Base-by-base conservation (phyloP, 225 moss, liverwort and hornwort species). In the Pleurozium schreberi region DNA sequence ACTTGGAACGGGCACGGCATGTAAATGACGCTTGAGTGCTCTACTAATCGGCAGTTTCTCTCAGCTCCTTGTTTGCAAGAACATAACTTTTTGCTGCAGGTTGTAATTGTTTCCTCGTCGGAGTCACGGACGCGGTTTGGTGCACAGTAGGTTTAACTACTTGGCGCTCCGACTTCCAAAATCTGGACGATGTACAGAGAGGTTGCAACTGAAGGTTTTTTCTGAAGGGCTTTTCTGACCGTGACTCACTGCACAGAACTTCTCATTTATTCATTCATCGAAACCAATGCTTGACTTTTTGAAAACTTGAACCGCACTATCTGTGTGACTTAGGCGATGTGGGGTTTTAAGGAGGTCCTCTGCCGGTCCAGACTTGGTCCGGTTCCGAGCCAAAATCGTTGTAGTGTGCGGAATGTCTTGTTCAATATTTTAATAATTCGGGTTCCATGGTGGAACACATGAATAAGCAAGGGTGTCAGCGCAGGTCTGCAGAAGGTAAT, bases 61-160 rank as follows among this genome's bases (percentile, higher is more conserved):
- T 86, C 21, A 31, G 38, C 50, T 82, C 17, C 49, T 80, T 43
- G 77, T 16, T 59, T 74, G 50, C 55, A 38, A 60, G n/a, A 61
- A 47, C 77, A 42, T 14, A 70, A 66, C 84, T 84, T 33, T 88
- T 76, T 70, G n/a, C 82, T 87, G 87, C 91, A 89, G 91, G 92
- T 82, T 82, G 75, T 66, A 71, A 63, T 70, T 63, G 34, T 75
- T 40, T 40, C 43, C 61, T 81, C 55, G 55, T 58, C n/a, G 31
- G 38, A 57, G 50, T 84, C 85, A 70, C 61, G 81, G 75, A 67
- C 69, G 81, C 84, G 75, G 63, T 77, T 62, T 75, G 63, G 63
- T 89, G 52, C 10, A 38, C 6, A 36, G 9, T 67, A 89, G 57
- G 90, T 87, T 25, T 5, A 59, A 59, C 59, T 11, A 25, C 59